Base-by-base conservation (phyloP, 2,329 filamentous ascomycete genomes). In the Seiridium unicorne region DNA sequence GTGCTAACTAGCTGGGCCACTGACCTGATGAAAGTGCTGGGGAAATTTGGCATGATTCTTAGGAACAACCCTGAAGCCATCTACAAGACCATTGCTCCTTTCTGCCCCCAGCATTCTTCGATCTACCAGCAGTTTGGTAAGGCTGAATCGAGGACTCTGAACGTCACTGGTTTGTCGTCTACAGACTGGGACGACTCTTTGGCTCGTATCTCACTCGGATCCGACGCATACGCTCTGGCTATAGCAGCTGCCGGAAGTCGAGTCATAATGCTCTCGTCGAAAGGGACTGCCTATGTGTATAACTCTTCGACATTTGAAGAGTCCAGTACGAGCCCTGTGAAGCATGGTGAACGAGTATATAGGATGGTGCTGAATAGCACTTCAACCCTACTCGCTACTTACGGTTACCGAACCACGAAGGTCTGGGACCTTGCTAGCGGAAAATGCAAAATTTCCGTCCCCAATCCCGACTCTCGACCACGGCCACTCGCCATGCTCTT, bases 81-180 rank as follows among this genome's bases (percentile, higher is more conserved):
- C 40, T 74, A 76, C 60, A 72, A 73, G 48, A 61, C 68, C 2
- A 72, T 79, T 7, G 73, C 76, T 1, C 73, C 75, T 2, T 72
- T 80, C 46, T 79, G 76, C 61, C 76, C 77, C 0, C 42, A 57
- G 6, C 64, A 66, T 26, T 77, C 77, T 6, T 63, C 68, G 3
- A 72, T 77, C 3, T 70, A 72, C 57, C 64, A 69, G 51, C 65
- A 69, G 8, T 77, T 77, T 60, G 66, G 67, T 1, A 58, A 65
- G 48, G 44, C 35, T 18, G 66, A 69, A 38, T 35, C n/a, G 3
- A 61, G 51, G n/a, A 51, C n/a, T 1, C 54, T 71, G 4, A 9
- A 35, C 0, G 55, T 72, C 0, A 62, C 58, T 1, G 66, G 67
- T 0, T 44, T 62, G 42, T 8, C 8, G 2, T 9, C 7, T 18